Evolutionary conservation across 495 filamentous ascomycete genomes (phyloP).

Genomic region (Neurospora sp.): DNA sequence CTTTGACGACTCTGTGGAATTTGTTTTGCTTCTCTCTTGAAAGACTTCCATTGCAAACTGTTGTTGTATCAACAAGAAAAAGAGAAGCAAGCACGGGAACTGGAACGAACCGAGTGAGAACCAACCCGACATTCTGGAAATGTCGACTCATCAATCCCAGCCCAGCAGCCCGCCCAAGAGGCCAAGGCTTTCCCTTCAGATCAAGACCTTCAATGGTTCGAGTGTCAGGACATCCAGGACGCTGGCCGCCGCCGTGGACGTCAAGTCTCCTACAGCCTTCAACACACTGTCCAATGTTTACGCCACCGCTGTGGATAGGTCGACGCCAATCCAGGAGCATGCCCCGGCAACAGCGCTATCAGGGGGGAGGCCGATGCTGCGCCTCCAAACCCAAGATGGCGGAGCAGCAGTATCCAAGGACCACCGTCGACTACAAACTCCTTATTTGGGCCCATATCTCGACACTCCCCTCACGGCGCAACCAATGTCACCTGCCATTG

Average conservation of each 20-base stretch:
- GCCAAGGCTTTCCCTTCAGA: conserved; percentile 77
- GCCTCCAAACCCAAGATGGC: conserved; percentile 31
- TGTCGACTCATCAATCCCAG: conserved; percentile 23
- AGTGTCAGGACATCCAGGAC: conserved; percentile 22
- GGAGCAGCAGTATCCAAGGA: conserved; percentile 9
- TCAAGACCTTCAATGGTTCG: conserved; percentile 30
- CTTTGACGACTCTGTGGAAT: not conserved
- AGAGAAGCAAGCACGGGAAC: not conserved
- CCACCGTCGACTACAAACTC: conserved; percentile 25
- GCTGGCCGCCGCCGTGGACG: conserved; percentile 35
- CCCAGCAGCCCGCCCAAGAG: conserved; percentile 42
- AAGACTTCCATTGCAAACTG: not conserved
- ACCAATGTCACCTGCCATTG: conserved; percentile 29
- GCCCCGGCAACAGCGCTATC: conserved; percentile 28
- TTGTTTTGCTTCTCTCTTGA: not conserved
- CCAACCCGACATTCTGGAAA: conserved; percentile 13
- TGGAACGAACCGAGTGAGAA: not conserved
- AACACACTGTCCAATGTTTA: conserved; percentile 80
- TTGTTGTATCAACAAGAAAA: not conserved
- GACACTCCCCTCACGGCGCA: conserved; percentile 36
- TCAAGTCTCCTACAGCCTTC: conserved; percentile 65
- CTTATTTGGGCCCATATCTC: conserved; percentile 32
- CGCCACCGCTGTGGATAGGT: conserved; percentile 54
- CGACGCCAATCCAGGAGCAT: conserved; percentile 41
- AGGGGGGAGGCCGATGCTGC: conserved; percentile 30